Conservation (phyloP, 352 stramenopile species). For the Elongisporangium senticosum region DNA sequence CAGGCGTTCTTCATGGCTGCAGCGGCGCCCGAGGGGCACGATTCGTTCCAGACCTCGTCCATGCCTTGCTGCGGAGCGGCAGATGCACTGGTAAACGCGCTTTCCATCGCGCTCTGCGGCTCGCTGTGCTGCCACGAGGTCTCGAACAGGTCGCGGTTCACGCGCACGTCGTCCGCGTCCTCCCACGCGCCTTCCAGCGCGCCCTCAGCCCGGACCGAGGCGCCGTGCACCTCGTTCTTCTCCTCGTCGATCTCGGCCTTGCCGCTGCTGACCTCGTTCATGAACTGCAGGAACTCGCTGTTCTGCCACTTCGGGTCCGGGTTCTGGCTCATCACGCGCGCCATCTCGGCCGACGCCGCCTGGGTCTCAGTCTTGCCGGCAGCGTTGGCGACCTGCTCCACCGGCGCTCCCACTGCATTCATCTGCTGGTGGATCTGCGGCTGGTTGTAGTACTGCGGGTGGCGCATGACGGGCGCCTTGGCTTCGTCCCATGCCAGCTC, state of each 20-base stretch:
- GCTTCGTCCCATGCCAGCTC: slow-evolving; percentile 63
- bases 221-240: slow-evolving; percentile 59
- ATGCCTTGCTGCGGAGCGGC: slow-evolving; percentile 15
- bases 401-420: slow-evolving; percentile 8
- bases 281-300: slow-evolving; percentile 85
- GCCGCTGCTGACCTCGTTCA: slow-evolving; percentile 71
- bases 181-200: slow-evolving; percentile 64
- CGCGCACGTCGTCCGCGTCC: slow-evolving; percentile 35
- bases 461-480: slow-evolving; percentile 23
- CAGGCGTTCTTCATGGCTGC: slow-evolving; percentile 42
- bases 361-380: slow-evolving; percentile 31
- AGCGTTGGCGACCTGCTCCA: slow-evolving; percentile 18
- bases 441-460: slow-evolving; percentile 29
- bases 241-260: slow-evolving; percentile 76
- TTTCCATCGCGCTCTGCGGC: slow-evolving; percentile 36
- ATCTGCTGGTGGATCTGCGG: slow-evolving; percentile 23
- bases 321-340: slow-evolving; percentile 73
- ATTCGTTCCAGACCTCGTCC: slow-evolving; percentile 40
- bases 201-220: slow-evolving; percentile 31
- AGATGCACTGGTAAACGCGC: slow-evolving; percentile 36
- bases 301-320: slow-evolving; percentile 77
- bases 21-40: slow-evolving; percentile 12
- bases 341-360: slow-evolving; percentile 62
- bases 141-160: slow-evolving; percentile 62
- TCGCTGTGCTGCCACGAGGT: slow-evolving; percentile 39